Percentiles rank a stretch among this genome's conserved stretches.
These are phyloP conservation scores for Coemansia erecta DNA, from an alignment of 192 early-diverging fungal species.

Conservation along the genomic window DNA sequence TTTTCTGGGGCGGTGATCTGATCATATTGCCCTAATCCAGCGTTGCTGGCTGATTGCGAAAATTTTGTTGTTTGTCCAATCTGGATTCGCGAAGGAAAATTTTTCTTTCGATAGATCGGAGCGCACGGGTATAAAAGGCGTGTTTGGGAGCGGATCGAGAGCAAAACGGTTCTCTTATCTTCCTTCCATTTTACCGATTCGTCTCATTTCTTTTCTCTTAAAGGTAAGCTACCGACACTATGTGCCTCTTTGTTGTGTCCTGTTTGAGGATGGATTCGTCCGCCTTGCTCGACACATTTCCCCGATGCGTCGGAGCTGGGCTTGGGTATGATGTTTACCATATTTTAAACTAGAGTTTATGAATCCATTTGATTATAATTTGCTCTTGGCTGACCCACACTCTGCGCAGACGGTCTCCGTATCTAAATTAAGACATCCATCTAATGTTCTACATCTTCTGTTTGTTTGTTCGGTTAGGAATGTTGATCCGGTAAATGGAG, in stretches of 20 bases:
- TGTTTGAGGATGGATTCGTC: not conserved
- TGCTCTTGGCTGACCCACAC: slow-evolving; percentile 3
- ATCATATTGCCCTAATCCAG: no score
- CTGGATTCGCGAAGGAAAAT: not conserved
- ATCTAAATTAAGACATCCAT: not conserved
- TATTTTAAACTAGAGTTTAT: slow-evolving; percentile 52
- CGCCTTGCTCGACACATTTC: not conserved
- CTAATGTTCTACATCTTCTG: not conserved
- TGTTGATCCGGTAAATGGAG: not conserved
- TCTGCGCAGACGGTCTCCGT: not conserved
- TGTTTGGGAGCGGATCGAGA: not conserved
- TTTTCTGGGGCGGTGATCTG: no score
- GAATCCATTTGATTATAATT: slow-evolving; percentile 13
- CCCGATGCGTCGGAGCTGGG: no score
- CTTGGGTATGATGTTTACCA: slow-evolving; percentile 37
- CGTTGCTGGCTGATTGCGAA: no score
- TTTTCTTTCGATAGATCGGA: not conserved
- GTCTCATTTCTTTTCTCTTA: not conserved
- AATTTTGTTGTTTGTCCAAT: not conserved
- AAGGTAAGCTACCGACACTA: not conserved
- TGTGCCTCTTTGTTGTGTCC: not conserved
- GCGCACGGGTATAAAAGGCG: slow-evolving; percentile 4
- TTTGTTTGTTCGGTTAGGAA: not conserved
- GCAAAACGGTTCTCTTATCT: not conserved
- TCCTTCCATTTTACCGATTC: not conserved